Evolutionary conservation across 805 yeast species (phyloP).

Genomic region (Sugiyamaella valdiviana): DNA sequence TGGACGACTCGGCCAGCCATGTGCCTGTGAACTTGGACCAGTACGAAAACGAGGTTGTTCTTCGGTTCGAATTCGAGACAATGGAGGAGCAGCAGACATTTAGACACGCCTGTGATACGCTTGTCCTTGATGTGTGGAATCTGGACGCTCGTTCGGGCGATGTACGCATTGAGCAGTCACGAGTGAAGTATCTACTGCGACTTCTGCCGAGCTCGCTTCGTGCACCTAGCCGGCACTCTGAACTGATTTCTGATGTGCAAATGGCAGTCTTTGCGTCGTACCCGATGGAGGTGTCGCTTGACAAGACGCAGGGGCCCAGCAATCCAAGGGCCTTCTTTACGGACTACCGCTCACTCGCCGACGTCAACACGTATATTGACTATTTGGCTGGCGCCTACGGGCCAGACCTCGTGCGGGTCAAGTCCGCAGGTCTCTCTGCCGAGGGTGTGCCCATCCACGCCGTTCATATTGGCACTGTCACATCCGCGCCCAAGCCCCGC

Average conservation of each 20-base stretch:
- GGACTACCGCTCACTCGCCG: constrained; percentile 58
- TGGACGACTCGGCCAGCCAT: neutral
- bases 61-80: constrained; percentile 35
- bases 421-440: constrained; percentile 65
- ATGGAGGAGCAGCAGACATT: constrained; percentile 19
- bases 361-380: constrained; percentile 69
- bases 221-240: constrained; percentile 9
- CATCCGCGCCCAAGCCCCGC: constrained; percentile 41
- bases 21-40: constrained; percentile 26
- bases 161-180: constrained; percentile 18
- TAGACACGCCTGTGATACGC: constrained; percentile 19
- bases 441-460: constrained; percentile 70
- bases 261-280: constrained; percentile 23
- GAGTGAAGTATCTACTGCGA: constrained; percentile 20
- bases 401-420: constrained; percentile 48
- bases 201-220: constrained; percentile 22
- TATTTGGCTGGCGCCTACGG: constrained; percentile 57
- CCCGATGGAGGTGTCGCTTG: constrained; percentile 13
- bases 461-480: constrained; percentile 45
- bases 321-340: constrained; percentile 48
- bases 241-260: constrained; percentile 24
- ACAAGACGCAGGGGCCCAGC: neutral
- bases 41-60: constrained; percentile 40
- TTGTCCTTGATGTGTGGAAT: constrained; percentile 26
- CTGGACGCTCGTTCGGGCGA: constrained; percentile 19